Percentiles rank a stretch among this genome's conserved stretches.
Evolutionary conservation across 148 eudicot species (phyloP).

Genomic region (Rhododendron kiyosumense): DNA sequence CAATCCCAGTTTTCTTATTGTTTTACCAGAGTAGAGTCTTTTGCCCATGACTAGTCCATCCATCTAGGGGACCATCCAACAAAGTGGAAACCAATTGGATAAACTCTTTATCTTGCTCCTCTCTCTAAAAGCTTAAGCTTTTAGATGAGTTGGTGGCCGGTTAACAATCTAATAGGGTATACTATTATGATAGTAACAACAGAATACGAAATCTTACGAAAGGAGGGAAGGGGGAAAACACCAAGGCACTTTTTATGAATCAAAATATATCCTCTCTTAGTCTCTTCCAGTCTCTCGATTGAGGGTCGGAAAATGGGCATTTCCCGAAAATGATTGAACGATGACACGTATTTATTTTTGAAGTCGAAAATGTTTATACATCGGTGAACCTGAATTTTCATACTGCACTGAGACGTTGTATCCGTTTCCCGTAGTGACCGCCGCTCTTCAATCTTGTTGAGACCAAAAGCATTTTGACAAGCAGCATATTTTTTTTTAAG

Average conservation of each 20-base stretch:
- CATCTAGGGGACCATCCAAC: not conserved
- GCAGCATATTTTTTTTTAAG: not conserved
- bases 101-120: constrained; percentile 20
- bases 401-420: not conserved
- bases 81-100: constrained; percentile 21
- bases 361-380: not conserved
- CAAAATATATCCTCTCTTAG: not conserved
- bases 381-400: not conserved
- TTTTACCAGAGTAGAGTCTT: not conserved
- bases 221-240: not conserved
- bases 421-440: not conserved
- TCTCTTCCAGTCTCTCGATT: not conserved
- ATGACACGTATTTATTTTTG: not conserved
- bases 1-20: too few relatives aligned
- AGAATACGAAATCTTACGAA: too few relatives aligned
- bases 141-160: too few relatives aligned
- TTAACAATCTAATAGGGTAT: not conserved
- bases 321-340: not conserved
- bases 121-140: not conserved
- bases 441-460: not conserved
- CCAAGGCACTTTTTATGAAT: not conserved
- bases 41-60: not conserved
- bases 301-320: not conserved
- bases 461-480: not conserved
- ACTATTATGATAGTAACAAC: not conserved